Conservation (phyloP, 768 basidiomycete species). For the Russula ochroleuca region DNA sequence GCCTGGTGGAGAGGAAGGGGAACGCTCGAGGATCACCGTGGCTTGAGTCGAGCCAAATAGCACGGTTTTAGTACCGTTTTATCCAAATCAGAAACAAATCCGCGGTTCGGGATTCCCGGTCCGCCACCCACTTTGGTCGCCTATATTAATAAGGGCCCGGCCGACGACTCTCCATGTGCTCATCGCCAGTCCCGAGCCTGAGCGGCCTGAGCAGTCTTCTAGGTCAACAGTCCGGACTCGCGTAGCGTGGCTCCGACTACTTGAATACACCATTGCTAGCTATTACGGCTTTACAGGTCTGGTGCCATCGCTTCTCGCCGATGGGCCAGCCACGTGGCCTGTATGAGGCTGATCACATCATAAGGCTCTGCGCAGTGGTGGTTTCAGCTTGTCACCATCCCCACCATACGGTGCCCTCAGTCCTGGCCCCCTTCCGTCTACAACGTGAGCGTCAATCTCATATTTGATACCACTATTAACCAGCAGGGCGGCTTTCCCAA, state of each 20-base stretch:
- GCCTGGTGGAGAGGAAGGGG: no score
- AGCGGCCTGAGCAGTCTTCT: not conserved
- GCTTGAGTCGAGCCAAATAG: no score
- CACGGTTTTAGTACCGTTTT: no score
- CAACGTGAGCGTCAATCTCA: constrained; percentile 10
- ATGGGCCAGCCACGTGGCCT: constrained; percentile 28
- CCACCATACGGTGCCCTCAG: constrained; percentile 17
- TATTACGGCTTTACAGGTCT: constrained; percentile 21
- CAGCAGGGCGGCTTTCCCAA: not conserved
- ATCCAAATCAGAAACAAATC: no score
- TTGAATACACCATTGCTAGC: not conserved
- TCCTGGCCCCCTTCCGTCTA: constrained; percentile 11
- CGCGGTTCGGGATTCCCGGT: no score
- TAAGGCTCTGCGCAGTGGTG: constrained; percentile 18
- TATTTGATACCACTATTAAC: not conserved
- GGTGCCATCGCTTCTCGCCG: constrained; percentile 25
- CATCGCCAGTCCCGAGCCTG: not conserved
- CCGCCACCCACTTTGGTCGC: no score
- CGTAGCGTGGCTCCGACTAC: constrained; percentile 5
- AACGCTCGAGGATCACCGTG: no score
- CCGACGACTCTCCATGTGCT: constrained; percentile 6
- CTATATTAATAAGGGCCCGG: no score
- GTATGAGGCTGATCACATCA: constrained; percentile 26
- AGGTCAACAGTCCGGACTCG: not conserved
- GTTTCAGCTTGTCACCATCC: constrained; percentile 18